These are phyloP conservation scores for Crithidia mellificae DNA, from an alignment of 208 protist genomes.

Conservation along the genomic window DNA sequence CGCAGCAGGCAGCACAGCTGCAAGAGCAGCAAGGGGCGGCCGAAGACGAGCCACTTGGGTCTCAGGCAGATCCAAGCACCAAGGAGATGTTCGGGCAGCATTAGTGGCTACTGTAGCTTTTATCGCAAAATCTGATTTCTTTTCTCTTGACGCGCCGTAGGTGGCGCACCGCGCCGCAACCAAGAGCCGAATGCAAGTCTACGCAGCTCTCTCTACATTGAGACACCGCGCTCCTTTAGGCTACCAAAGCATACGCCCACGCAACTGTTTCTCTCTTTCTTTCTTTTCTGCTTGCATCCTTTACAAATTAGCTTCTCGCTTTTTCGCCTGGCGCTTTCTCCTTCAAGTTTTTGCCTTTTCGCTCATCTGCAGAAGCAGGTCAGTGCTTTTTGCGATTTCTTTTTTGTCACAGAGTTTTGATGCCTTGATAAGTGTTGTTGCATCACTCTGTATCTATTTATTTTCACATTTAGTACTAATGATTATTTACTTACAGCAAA, in stretches of 20 bases:
- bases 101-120: not conserved
- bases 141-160: too few species aligned
- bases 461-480: slow-evolving; percentile 11
- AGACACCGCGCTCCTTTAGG: too few species aligned
- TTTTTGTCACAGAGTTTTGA: not conserved
- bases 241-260: too few species aligned
- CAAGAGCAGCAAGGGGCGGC: slow-evolving; percentile 45
- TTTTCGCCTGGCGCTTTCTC: not conserved
- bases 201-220: too few species aligned
- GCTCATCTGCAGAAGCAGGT: not conserved
- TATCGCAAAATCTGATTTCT: too few species aligned
- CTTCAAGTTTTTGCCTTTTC: not conserved
- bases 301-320: not conserved
- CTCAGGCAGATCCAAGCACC: slow-evolving; percentile 46
- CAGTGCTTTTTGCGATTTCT: not conserved
- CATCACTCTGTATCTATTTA: too few species aligned
- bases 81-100: slow-evolving; percentile 59
- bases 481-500: slow-evolving; percentile 3
- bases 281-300: too few species aligned
- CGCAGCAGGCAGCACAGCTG: slow-evolving; percentile 57
- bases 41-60: slow-evolving; percentile 44
- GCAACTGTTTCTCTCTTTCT: too few species aligned
- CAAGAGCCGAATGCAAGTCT: too few species aligned
- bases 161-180: too few species aligned
- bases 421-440: too few species aligned